Conservation (phyloP, 1,139 yeast species). For the Kurtzmaniella quercitrusa region DNA sequence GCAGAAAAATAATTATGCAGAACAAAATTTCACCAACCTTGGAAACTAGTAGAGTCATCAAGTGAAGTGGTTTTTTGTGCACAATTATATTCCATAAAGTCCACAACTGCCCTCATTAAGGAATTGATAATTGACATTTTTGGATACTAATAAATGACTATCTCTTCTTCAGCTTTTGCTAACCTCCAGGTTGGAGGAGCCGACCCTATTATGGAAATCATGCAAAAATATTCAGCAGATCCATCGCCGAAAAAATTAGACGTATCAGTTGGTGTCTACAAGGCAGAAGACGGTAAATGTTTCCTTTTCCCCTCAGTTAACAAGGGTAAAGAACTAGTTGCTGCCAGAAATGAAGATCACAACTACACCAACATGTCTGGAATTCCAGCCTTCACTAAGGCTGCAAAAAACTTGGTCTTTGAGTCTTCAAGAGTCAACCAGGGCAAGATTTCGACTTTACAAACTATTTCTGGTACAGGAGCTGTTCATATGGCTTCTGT, state of each 20-base stretch:
- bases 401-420: slow-evolving; percentile 34
- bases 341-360: slow-evolving; percentile 38
- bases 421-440: slow-evolving; percentile 22
- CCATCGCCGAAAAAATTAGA: slow-evolving; percentile 30
- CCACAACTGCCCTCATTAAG: too few relatives aligned
- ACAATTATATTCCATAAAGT: not conserved
- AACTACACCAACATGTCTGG: slow-evolving; percentile 43
- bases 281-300: slow-evolving; percentile 32
- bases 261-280: slow-evolving; percentile 42
- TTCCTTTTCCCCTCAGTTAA: slow-evolving; percentile 37
- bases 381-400: slow-evolving; percentile 31
- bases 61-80: not conserved
- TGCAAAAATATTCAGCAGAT: slow-evolving; percentile 25
- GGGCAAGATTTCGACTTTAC: slow-evolving; percentile 32
- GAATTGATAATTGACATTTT: too few relatives aligned
- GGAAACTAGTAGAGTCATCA: slow-evolving; percentile 3
- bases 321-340: slow-evolving; percentile 29
- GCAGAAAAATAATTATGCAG: not conserved
- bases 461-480: slow-evolving; percentile 44
- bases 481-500: slow-evolving; percentile 36
- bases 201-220: slow-evolving; percentile 37
- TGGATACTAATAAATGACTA: too few relatives aligned
- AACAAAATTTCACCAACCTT: not conserved
- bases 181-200: slow-evolving; percentile 22
- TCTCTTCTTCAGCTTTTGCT: slow-evolving; percentile 19